Conservation (phyloP, 768 basidiomycete genomes). For the Dictyophora rubrovolvata region DNA sequence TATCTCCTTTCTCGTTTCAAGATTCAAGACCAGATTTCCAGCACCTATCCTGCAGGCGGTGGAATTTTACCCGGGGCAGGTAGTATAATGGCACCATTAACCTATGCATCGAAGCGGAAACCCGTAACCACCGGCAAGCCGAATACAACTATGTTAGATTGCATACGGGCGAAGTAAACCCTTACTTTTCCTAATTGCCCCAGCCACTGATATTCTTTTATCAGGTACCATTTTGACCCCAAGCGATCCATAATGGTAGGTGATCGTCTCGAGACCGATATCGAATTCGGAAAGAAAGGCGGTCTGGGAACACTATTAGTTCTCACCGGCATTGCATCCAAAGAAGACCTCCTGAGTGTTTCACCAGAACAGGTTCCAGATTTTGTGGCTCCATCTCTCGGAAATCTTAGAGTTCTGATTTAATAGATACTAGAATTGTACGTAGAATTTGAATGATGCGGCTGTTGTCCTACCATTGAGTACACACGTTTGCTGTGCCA, state of each 20-base stretch:
- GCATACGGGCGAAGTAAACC: constrained; percentile 67
- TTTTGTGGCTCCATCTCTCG: constrained; percentile 72
- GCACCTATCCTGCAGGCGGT: constrained; percentile 73
- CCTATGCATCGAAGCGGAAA: constrained; percentile 55
- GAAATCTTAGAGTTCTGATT: constrained; percentile 48
- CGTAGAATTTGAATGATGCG: background rate
- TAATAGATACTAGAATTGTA: background rate
- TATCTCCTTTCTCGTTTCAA: background rate
- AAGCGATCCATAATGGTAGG: constrained; percentile 88
- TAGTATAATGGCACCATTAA: constrained; percentile 71
- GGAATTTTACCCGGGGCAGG: constrained; percentile 80
- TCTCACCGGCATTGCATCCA: constrained; percentile 57
- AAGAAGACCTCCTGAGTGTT: constrained; percentile 58
- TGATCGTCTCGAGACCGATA: constrained; percentile 92
- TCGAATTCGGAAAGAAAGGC: constrained; percentile 81
- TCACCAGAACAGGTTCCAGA: constrained; percentile 62
- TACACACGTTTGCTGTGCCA: too few relatives aligned
- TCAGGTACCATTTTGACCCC: constrained; percentile 80
- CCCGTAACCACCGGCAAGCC: constrained; percentile 87
- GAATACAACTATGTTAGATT: constrained; percentile 84
- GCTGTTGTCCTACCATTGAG: too few relatives aligned
- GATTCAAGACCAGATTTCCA: constrained; percentile 16
- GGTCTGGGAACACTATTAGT: constrained; percentile 85
- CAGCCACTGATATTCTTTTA: background rate
- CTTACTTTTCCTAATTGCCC: background rate